Evolutionary conservation across 805 yeast species (phyloP).

Genomic region (Cyberlindnera maritima): DNA sequence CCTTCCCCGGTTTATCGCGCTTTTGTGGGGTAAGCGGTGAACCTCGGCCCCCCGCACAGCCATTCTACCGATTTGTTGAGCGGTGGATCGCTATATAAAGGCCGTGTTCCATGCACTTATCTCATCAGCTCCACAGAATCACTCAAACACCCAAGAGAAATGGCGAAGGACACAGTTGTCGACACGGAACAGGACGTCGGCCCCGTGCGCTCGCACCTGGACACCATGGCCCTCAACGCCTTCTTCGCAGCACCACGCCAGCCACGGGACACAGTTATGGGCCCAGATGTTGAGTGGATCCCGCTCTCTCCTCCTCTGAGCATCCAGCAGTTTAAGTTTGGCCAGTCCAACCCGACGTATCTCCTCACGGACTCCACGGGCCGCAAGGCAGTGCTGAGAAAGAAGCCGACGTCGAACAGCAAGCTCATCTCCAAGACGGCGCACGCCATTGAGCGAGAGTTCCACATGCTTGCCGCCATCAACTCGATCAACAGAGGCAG

Average conservation of each 20-base stretch:
- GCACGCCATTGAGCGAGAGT: conserved; percentile 63
- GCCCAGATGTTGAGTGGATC: conserved; percentile 20
- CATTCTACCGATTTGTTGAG: no score
- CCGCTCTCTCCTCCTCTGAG: conserved; percentile 29
- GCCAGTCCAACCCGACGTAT: conserved; percentile 66
- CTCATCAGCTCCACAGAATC: background rate
- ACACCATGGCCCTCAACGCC: conserved; percentile 24
- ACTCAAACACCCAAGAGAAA: background rate
- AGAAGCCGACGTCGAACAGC: conserved; percentile 52
- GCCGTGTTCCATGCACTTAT: background rate
- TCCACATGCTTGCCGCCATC: conserved; percentile 44
- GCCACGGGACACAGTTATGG: conserved; percentile 18
- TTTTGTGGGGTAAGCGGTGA: conserved; percentile 1
- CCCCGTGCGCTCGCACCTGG: conserved; percentile 21
- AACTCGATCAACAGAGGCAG: conserved; percentile 24
- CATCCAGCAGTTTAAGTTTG: conserved; percentile 54
- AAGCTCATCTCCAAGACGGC: conserved; percentile 53
- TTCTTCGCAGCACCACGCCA: conserved; percentile 21
- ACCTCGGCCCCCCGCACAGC: conserved; percentile 1
- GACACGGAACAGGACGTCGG: conserved; percentile 29
- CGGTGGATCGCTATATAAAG: no score
- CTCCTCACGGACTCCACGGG: conserved; percentile 40
- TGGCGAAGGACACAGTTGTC: conserved; percentile 14
- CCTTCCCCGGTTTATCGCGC: background rate
- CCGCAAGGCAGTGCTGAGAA: conserved; percentile 46